phyloP scores from a whole-genome alignment of 2,329 filamentous ascomycete species.

The Venturia asperata region DNA sequence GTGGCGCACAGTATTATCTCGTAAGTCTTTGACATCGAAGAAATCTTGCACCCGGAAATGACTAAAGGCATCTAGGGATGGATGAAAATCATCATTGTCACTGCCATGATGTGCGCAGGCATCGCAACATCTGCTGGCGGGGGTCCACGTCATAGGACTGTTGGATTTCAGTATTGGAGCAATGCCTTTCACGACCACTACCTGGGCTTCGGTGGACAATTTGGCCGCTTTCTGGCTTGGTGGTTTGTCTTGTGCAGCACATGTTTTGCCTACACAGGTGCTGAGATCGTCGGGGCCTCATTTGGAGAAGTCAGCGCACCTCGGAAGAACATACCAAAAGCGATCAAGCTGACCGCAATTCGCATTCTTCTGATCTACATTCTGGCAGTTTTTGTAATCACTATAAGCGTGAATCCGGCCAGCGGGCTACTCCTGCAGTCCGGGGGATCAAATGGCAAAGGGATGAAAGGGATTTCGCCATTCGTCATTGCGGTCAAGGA shows the following conservation, averaged over 20 bases:
- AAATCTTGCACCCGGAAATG: background rate
- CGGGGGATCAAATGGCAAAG: background rate
- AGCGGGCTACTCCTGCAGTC: background rate
- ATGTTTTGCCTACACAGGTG: constrained; percentile 36
- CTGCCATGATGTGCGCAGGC: constrained; percentile 15
- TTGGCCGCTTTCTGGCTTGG: constrained; percentile 37
- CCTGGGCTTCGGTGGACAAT: constrained; percentile 25
- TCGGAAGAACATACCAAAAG: constrained; percentile 20
- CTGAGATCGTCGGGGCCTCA: constrained; percentile 18
- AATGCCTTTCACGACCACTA: constrained; percentile 24
- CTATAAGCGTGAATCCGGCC: constrained; percentile 17
- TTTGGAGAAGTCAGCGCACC: constrained; percentile 20
- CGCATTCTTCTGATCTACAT: constrained; percentile 20
- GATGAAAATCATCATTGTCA: constrained; percentile 9
- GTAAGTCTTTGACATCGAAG: background rate
- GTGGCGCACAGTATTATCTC: constrained; percentile 12
- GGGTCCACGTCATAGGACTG: constrained; percentile 13
- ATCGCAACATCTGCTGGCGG: constrained; percentile 19
- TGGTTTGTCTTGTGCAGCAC: constrained; percentile 36
- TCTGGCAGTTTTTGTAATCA: constrained; percentile 17
- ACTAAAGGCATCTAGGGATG: background rate
- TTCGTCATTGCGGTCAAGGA: constrained; percentile 19
- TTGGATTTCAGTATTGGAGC: constrained; percentile 21
- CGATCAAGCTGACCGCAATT: constrained; percentile 15
- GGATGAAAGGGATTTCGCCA: constrained; percentile 14